A percentile compares a stretch with the other conserved stretches of the same genome.
Evolutionary conservation across 2,329 filamentous ascomycete species (phyloP).

Genomic region (Penicillium sp.): DNA sequence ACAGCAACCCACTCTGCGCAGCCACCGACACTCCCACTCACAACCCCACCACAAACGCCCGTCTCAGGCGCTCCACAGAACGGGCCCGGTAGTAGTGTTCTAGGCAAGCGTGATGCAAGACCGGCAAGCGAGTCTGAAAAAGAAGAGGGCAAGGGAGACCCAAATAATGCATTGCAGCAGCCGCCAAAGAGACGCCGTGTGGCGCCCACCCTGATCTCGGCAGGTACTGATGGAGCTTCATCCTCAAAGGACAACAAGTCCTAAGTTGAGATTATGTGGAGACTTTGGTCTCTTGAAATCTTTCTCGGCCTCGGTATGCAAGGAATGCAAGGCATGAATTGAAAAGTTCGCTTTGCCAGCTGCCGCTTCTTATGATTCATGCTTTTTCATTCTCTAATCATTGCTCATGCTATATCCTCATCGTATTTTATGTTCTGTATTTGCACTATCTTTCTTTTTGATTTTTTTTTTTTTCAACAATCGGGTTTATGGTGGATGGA

Average conservation of each 20-base stretch:
- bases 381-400: constrained; percentile 11
- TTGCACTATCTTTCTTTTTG: background rate
- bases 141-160: constrained; percentile 42
- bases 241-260: constrained; percentile 11
- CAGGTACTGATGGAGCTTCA: constrained; percentile 17
- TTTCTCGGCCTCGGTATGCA: background rate
- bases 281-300: background rate
- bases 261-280: background rate
- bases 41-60: constrained; percentile 88
- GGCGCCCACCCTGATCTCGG: constrained; percentile 62
- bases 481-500: background rate
- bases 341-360: background rate
- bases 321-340: no score
- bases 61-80: constrained; percentile 50
- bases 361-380: constrained; percentile 22
- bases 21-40: constrained; percentile 63
- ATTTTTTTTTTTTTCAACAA: background rate
- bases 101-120: constrained; percentile 51
- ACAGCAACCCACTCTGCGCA: constrained; percentile 66
- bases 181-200: constrained; percentile 68
- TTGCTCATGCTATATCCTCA: constrained; percentile 7
- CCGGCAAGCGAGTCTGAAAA: constrained; percentile 45
- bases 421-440: background rate
- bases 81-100: constrained; percentile 49
- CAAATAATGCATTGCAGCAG: constrained; percentile 43